A percentile compares a stretch with the other conserved stretches of the same genome.
Evolutionary conservation across 805 yeast species (phyloP).

Genomic region (Wickerhamiella bombiphila): DNA sequence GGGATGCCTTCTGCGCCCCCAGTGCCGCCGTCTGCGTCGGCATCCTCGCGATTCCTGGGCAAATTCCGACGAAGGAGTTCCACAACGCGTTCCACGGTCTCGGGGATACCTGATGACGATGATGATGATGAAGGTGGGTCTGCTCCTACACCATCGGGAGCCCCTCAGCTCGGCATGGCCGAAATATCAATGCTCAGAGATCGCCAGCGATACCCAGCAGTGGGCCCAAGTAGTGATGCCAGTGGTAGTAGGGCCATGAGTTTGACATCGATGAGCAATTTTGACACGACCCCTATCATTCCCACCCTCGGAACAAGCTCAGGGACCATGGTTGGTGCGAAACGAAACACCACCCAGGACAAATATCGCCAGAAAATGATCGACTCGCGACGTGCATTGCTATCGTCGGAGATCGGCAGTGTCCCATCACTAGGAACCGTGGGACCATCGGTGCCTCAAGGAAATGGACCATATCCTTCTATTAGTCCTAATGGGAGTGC

Average conservation of each 20-base stretch:
- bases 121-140: slow-evolving; percentile 19
- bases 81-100: slow-evolving; percentile 1
- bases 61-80: slow-evolving; percentile 3
- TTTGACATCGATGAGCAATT: slow-evolving; percentile 21
- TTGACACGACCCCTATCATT: slow-evolving; percentile 25
- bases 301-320: slow-evolving; percentile 19
- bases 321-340: too few species aligned
- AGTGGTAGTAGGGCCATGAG: slow-evolving; percentile 20
- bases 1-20: slow-evolving; percentile 15
- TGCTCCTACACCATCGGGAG: not conserved
- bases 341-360: slow-evolving; percentile 7
- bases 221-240: slow-evolving; percentile 9
- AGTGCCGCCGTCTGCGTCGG: slow-evolving; percentile 2
- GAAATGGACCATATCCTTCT: too few species aligned
- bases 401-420: slow-evolving; percentile 8
- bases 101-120: slow-evolving; percentile 11
- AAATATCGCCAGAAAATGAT: slow-evolving; percentile 20
- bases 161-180: slow-evolving; percentile 14
- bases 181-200: slow-evolving; percentile 19
- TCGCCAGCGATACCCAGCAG: slow-evolving; percentile 24
- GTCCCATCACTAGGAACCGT: not conserved
- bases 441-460: too few species aligned
- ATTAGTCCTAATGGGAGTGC: too few species aligned
- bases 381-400: slow-evolving; percentile 16
- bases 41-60: slow-evolving; percentile 5